Base-by-base conservation (phyloP, 441 rosid genomes). In the Populus hybrid region DNA sequence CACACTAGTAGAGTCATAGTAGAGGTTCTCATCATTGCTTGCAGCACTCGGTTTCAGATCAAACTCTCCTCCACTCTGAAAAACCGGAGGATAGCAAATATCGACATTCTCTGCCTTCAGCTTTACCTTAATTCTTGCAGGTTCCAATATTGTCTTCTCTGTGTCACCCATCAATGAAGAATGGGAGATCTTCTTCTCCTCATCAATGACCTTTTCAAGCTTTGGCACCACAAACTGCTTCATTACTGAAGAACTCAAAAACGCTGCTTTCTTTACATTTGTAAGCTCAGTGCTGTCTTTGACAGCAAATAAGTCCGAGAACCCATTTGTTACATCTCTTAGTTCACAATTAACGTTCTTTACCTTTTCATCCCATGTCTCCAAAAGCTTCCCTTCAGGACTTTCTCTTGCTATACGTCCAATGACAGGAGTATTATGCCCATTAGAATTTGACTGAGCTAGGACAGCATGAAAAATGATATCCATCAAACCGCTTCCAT, bases 31-130 rank as follows among this genome's bases (percentile, higher is more conserved):
- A 61, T 91, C 94, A 30, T 92, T 92, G 91, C 98, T 94, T n/a
- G 91, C 83, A 16, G 98, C 97, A 76, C 91, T 92, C n/a, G 95
- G 95, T 78, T 84, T 91, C 26, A 94, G 90, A 85, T 92, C 94
- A 85, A 89, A 94, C 75, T 82, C 78, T 23, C 95, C 95, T 73
- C 97, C 97, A 76, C 98, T 94, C 77, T 94, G 98, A 79, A 94
- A 94, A 57, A 94, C 90, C 0, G 98, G 98, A 67, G 94, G 95
- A 78, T 91, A 94, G 76, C 98, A 94, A 66, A 94, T 92, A 79
- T 92, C 98, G 75, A 94, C 92, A 78, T 92, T 88, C 72, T 89
- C 95, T 19, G 92, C 87, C 86, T 81, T 92, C 80, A 94, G 84
- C 90, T 92, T 92, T 75, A 90, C 93, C 80, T 88, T 84, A 67